These are phyloP conservation scores for Celoporthe dispersa DNA, from an alignment of 2,329 filamentous ascomycete species.

Conservation along the genomic window DNA sequence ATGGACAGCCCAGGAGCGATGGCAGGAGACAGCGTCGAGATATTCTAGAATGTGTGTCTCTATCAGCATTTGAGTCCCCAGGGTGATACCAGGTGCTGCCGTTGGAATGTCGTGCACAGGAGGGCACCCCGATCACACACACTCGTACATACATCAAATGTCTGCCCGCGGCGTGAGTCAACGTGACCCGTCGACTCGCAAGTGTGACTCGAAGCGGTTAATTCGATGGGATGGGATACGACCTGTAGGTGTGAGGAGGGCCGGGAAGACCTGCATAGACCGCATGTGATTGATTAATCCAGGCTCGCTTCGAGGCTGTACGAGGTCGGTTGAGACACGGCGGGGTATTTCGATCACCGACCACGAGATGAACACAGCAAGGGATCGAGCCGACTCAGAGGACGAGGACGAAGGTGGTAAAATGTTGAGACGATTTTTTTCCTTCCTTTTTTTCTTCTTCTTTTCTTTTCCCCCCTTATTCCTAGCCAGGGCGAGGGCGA, in stretches of 20 bases:
- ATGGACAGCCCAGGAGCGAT: neutral
- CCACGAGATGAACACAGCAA: neutral
- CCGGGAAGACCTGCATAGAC: neutral
- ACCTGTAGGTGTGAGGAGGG: conserved; percentile 4
- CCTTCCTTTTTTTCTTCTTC: neutral
- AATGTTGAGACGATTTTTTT: neutral
- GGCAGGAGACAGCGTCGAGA: conserved; percentile 6
- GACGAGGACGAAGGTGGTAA: neutral
- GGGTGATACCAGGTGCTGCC: neutral
- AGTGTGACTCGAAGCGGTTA: conserved; percentile 8
- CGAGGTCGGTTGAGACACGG: conserved; percentile 3
- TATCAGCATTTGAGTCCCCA: neutral
- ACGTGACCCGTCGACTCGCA: neutral
- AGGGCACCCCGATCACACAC: neutral
- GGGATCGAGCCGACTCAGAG: neutral
- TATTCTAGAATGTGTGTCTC: conserved; percentile 12
- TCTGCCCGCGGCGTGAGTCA: neutral
- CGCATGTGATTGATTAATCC: neutral
- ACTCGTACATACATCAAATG: neutral
- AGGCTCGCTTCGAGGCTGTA: neutral
- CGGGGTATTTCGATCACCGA: neutral
- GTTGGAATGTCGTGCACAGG: neutral
- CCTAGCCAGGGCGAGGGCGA: neutral
- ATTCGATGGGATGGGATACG: conserved; percentile 12
- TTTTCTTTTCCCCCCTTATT: no score